These are phyloP conservation scores for Betula pendula DNA, from an alignment of 306 rosid species.

Conservation along the genomic window DNA sequence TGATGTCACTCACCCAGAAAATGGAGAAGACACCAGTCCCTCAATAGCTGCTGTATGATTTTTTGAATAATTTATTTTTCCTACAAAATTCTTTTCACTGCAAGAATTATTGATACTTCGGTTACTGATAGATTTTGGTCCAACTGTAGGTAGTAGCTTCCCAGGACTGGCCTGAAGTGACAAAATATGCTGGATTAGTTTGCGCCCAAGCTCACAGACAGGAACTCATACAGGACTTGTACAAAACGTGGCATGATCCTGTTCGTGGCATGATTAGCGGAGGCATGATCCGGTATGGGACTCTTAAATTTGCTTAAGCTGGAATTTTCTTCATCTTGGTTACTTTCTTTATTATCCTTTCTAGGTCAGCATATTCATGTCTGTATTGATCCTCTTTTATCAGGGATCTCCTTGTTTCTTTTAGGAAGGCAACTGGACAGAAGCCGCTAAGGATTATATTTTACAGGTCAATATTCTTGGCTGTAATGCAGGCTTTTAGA, in stretches of 20 bases:
- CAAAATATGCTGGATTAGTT: constrained; percentile 88
- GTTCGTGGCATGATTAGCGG: constrained; percentile 86
- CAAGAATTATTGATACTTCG: constrained; percentile 7
- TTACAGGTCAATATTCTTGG: constrained; percentile 61
- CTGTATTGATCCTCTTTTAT: constrained; percentile 13
- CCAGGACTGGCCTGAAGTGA: constrained; percentile 98
- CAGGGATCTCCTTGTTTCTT: constrained; percentile 91
- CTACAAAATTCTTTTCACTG: neutral
- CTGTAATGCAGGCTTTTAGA: neutral
- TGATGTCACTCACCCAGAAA: constrained; percentile 93
- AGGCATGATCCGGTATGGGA: constrained; percentile 80
- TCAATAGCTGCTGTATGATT: constrained; percentile 83
- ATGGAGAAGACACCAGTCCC: constrained; percentile 93
- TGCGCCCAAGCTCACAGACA: constrained; percentile 97
- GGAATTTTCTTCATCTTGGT: constrained; percentile 13
- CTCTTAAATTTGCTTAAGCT: constrained; percentile 6
- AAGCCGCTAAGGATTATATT: constrained; percentile 87
- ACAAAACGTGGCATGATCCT: constrained; percentile 94
- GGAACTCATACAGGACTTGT: constrained; percentile 88
- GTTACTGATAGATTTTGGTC: constrained; percentile 30
- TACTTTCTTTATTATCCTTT: neutral
- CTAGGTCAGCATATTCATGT: constrained; percentile 9
- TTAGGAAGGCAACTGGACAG: constrained; percentile 93
- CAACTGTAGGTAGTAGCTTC: constrained; percentile 86
- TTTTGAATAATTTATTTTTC: constrained; percentile 1